Base-by-base conservation (phyloP, 2,329 filamentous ascomycete genomes). In the Microascus cirrosus region DNA sequence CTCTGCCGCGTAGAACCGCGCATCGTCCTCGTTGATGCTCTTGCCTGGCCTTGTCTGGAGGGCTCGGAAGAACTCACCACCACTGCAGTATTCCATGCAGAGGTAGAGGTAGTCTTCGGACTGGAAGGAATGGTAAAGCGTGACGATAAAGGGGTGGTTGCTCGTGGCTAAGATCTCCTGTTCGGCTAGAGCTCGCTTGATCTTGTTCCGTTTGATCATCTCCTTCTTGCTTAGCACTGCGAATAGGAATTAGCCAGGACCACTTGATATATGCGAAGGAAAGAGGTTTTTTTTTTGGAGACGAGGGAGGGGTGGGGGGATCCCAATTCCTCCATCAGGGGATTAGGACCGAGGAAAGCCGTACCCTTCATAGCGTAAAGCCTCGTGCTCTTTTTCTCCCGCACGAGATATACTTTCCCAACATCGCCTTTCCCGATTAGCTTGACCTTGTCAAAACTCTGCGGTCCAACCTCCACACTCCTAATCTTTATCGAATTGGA, bases 181-280 rank as follows among this genome's bases (percentile, higher is more conserved):
- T 74, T 99, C 94, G 42, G 94, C 94, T 64, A 99, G 79, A 15
- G 94, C 94, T 69, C 94, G 85, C 81, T 99, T 99, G 76, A 99
- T 99, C 81, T 99, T 99, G 79, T 99, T 99, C 59, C 94, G 88
- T 78, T 99, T 99, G 74, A 99, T 99, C 94, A 99, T 99, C 73
- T 99, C 94, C 78, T 97, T 96, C 75, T 99, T 99, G 80, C 92
- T 97, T 72, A 99, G 71, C 6, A 99, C 94, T 97, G 68, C 18
- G 57, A 25, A n/a, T 2, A 45, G 39, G 4, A 34, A 56, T 56
- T 51, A 58, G 70, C 80, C 65, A 80, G 73, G 65, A 57, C 59
- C 22, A n/a, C 20, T 22, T 22, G 8, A 11, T 50, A 13, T 50
- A 50, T 15, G 39, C 39, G 15, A 18, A n/a, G 2, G 39, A 18